These are phyloP conservation scores for Lipomyces starkeyi DNA, from an alignment of 805 yeast genomes.

Conservation along the genomic window DNA sequence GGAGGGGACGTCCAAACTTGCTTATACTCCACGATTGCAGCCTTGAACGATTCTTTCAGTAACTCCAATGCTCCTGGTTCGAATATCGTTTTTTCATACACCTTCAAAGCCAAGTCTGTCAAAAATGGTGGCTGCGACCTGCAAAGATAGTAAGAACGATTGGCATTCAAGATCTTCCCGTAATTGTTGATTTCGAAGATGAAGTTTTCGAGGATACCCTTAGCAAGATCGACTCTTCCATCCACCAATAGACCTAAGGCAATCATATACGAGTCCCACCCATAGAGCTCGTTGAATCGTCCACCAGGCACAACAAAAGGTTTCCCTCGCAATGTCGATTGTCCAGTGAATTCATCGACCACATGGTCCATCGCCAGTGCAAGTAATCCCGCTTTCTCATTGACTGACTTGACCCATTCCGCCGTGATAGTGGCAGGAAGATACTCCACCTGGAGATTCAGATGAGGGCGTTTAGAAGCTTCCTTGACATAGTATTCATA, in stretches of 20 bases:
- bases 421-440: constrained; percentile 78
- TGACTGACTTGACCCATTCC: constrained; percentile 75
- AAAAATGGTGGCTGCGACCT: constrained; percentile 97
- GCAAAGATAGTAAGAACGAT: constrained; percentile 85
- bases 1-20: constrained; percentile 81
- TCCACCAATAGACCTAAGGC: constrained; percentile 79
- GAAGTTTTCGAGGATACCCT: constrained; percentile 91
- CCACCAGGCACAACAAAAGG: constrained; percentile 98
- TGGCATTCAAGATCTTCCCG: constrained; percentile 93
- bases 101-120: constrained; percentile 85
- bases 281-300: constrained; percentile 92
- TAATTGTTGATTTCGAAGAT: constrained; percentile 87
- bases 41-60: constrained; percentile 64
- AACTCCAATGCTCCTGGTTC: constrained; percentile 58
- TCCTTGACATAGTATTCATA: constrained; percentile 67
- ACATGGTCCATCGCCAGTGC: constrained; percentile 72
- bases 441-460: constrained; percentile 72
- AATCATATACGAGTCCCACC: constrained; percentile 98
- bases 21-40: constrained; percentile 86
- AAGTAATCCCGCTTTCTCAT: constrained; percentile 82
- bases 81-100: constrained; percentile 60
- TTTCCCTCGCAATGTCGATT: constrained; percentile 61
- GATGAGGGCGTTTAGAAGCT: constrained; percentile 59
- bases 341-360: constrained; percentile 57
- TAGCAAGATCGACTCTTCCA: constrained; percentile 69